phyloP scores from a whole-genome alignment of 345 rosid genomes.

The Euclidium syriacum region DNA sequence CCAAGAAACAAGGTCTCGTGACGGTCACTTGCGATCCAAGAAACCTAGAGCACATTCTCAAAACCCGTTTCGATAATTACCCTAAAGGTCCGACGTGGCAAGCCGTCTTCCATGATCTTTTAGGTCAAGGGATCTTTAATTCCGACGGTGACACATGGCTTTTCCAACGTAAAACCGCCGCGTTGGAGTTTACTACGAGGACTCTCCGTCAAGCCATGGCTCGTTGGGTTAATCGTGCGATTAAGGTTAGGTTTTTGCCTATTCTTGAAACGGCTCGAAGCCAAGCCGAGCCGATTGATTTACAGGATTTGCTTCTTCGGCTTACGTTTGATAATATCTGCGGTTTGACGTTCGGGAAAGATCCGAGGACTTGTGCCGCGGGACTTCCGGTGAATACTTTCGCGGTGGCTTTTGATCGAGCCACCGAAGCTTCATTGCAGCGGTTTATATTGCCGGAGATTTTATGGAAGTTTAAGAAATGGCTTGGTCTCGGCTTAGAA shows the following conservation, averaged over 20 bases:
- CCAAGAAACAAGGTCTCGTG: slow-evolving; percentile 84
- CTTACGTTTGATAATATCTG: slow-evolving; percentile 94
- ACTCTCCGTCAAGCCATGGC: slow-evolving; percentile 98
- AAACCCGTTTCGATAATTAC: slow-evolving; percentile 78
- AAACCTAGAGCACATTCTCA: slow-evolving; percentile 84
- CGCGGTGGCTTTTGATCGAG: slow-evolving; percentile 76
- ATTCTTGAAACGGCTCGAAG: slow-evolving; percentile 57
- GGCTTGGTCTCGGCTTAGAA: slow-evolving; percentile 82
- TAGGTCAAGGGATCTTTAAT: slow-evolving; percentile 90
- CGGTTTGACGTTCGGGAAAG: slow-evolving; percentile 94
- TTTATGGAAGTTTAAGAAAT: slow-evolving; percentile 70
- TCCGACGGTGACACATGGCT: slow-evolving; percentile 95
- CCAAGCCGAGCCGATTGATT: slow-evolving; percentile 52
- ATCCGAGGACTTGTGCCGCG: slow-evolving; percentile 72
- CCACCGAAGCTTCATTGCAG: slow-evolving; percentile 87
- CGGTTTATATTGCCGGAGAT: slow-evolving; percentile 86
- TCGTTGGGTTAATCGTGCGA: slow-evolving; percentile 85
- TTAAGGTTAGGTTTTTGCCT: slow-evolving; percentile 62
- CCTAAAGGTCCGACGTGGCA: slow-evolving; percentile 99
- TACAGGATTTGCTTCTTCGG: slow-evolving; percentile 84
- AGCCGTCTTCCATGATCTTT: slow-evolving; percentile 85
- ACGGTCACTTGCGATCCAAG: slow-evolving; percentile 95
- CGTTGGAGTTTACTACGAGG: slow-evolving; percentile 92
- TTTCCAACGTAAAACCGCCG: slow-evolving; percentile 93
- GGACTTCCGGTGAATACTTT: slow-evolving; percentile 73